Evolutionary conservation across 345 rosid genomes (phyloP).

Genomic region (Eucalyptus cloeziana): DNA sequence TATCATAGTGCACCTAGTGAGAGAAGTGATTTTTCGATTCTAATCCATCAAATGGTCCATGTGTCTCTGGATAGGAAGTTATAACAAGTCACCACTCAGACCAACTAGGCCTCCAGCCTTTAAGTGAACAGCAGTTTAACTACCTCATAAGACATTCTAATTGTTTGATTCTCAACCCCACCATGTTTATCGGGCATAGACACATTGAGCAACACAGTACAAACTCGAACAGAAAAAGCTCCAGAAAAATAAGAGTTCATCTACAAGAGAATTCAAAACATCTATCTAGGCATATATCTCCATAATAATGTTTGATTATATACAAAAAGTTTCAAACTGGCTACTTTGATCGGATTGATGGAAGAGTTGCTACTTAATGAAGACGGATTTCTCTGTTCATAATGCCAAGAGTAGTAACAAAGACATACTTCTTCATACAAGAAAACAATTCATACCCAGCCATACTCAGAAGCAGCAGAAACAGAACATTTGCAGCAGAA

Average conservation of each 20-base stretch:
- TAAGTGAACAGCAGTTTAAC: not conserved
- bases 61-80: not conserved
- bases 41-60: not conserved
- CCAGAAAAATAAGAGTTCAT: not conserved
- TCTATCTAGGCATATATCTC: not conserved
- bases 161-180: not conserved
- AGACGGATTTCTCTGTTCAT: not conserved
- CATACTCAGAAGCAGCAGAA: not conserved
- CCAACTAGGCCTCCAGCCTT: not conserved
- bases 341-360: not conserved
- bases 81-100: not conserved
- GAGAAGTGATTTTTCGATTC: not conserved
- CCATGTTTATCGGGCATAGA: not conserved
- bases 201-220: not conserved
- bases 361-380: not conserved
- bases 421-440: not conserved
- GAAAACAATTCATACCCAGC: not conserved
- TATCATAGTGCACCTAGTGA: not conserved
- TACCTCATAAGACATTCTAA: not conserved
- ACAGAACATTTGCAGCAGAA: not conserved
- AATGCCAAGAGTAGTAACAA: not conserved
- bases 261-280: not conserved
- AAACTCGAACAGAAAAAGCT: not conserved
- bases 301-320: not conserved
- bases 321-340: not conserved